Evolutionary conservation across 306 rosid genomes (phyloP).

Genomic region (Malus domestica): ASM211411v1 NC_041793.1:18766501-18767000

Average conservation of each 20-base stretch:
- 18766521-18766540: no score
- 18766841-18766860: constrained; percentile 33
- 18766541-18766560: no score
- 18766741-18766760: neutral
- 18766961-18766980: neutral
- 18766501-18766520: no score
- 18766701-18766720: no score
- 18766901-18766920: constrained; percentile 72
- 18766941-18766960: constrained; percentile 17
- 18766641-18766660: no score
- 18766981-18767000: neutral
- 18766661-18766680: no score
- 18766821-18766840: constrained; percentile 39
- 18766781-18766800: constrained; percentile 4
- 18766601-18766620: no score
- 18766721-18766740: neutral
- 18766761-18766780: constrained; percentile 4
- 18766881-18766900: constrained; percentile 45
- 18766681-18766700: no score
- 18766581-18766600: no score
- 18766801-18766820: constrained; percentile 16
- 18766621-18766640: no score
- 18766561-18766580: no score
- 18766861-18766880: constrained; percentile 34
- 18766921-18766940: constrained; percentile 59